Percentiles rank a stretch among this genome's conserved stretches.
Conservation (phyloP, 2,329 filamentous ascomycete species). For the Ophiosphaerella narmari region DNA sequence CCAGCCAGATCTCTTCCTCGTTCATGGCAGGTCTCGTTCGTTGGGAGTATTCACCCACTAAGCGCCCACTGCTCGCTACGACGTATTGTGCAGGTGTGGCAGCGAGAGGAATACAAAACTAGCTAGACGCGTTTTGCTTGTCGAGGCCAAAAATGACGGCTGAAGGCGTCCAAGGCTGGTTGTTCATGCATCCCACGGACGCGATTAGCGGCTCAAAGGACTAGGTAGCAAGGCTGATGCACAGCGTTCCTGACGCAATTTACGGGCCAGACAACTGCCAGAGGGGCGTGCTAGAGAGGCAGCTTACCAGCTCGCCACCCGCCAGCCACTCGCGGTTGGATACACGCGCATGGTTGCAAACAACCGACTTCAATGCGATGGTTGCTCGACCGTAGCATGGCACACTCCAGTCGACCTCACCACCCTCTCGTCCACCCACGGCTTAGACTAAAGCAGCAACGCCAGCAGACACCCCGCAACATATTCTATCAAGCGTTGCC, state of each 20-base stretch:
- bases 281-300: conserved; percentile 19
- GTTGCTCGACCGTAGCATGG: conserved; percentile 38
- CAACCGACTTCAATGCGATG: conserved; percentile 9
- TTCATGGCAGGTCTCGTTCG: conserved; percentile 21
- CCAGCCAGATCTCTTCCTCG: conserved; percentile 43
- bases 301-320: conserved; percentile 26
- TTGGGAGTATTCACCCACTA: conserved; percentile 31
- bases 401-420: conserved; percentile 26
- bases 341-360: conserved; percentile 6
- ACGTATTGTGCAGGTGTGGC: conserved; percentile 44
- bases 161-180: conserved; percentile 23
- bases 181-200: conserved; percentile 41
- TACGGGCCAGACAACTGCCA: conserved; percentile 42
- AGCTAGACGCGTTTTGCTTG: conserved; percentile 32
- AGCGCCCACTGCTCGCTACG: conserved; percentile 34
- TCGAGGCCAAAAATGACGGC: conserved; percentile 20
- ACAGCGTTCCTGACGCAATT: conserved; percentile 51
- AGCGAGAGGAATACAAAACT: conserved; percentile 30
- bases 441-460: conserved; percentile 33
- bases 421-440: conserved; percentile 22
- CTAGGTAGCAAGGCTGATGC: conserved; percentile 44
- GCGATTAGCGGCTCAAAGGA: conserved; percentile 43
- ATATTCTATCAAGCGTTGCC: conserved; percentile 45
- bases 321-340: conserved; percentile 16
- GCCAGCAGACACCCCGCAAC: conserved; percentile 46